These are phyloP conservation scores for Solanum paucissectum DNA, from an alignment of 257 asterid species.

Conservation along the genomic window DNA sequence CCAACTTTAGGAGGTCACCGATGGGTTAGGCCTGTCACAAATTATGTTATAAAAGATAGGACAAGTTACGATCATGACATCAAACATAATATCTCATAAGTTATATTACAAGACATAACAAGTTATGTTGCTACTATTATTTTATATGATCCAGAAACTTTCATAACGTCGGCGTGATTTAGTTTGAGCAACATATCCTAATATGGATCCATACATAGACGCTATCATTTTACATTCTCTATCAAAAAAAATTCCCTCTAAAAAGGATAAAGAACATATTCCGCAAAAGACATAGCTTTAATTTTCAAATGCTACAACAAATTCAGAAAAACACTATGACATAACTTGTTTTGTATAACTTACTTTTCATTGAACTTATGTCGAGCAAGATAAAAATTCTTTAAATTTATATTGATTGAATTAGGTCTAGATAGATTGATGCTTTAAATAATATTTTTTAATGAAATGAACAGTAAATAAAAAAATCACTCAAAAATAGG, in stretches of 20 bases:
- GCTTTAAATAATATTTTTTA: neutral
- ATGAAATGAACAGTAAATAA: too few relatives aligned
- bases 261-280: too few relatives aligned
- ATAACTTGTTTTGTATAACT: too few relatives aligned
- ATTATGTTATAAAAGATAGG: too few relatives aligned
- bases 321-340: neutral
- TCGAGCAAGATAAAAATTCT: neutral
- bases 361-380: too few relatives aligned
- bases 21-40: too few relatives aligned
- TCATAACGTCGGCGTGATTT: neutral
- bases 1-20: too few relatives aligned
- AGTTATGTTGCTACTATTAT: too few relatives aligned
- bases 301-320: neutral
- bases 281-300: neutral
- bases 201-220: too few relatives aligned
- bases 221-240: neutral
- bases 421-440: neutral
- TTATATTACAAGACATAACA: neutral
- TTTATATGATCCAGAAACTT: neutral
- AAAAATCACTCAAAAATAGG: neutral
- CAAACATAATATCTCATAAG: neutral
- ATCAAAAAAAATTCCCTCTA: neutral
- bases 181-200: neutral
- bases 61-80: neutral
- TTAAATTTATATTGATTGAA: neutral